Evolutionary conservation across 306 rosid species (phyloP), one percentile per base, ranked within the genome.

Genomic region (Cucurbita maxima): DNA sequence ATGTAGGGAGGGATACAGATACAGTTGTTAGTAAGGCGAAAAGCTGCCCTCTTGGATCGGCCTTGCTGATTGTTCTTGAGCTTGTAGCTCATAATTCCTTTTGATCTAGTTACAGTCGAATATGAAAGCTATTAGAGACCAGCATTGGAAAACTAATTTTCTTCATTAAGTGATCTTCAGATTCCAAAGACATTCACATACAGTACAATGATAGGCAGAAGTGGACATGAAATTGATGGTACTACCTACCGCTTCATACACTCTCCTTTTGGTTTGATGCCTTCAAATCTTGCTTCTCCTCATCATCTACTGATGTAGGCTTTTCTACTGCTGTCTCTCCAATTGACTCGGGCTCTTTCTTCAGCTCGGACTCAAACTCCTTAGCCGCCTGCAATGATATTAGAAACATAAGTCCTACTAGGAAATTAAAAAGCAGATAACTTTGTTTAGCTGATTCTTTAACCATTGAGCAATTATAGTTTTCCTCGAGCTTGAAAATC

Each of bases 331-430:
- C 71, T 9, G 70, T 77, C 74, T 75, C 97, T 62, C 25, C 62
- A 0, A 2, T 50, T 38, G 88, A 60, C 45, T 82, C 92, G 1
- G 97, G 96, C 67, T 88, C 94, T 73, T 80, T 87, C 79, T 88
- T 94, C 67, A 94, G 81, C 87, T 94, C 99, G 0, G 96, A 80
- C 74, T 94, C 99, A 54, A 94, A 94, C 85, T 94, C 99, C 84
- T 91, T 94, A 11, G 99, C 99, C 5, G 99, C 99, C 99, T 94
- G 84, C 37, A 81, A 80, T 37, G 79, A 77, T 64, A 19, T 81
- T 71, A 76, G 56, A 77, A 30, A 22, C 53, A 41, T 70, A 53
- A 83, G 61, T 60, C 73, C 53, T 9, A 10, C 36, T 20, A 44
- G 8, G 20, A 51, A 18, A 53, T 11, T 15, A 1, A 20, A 72